Base-by-base conservation (phyloP, 2,329 filamentous ascomycete species). In the Neonectria sp. region DNA sequence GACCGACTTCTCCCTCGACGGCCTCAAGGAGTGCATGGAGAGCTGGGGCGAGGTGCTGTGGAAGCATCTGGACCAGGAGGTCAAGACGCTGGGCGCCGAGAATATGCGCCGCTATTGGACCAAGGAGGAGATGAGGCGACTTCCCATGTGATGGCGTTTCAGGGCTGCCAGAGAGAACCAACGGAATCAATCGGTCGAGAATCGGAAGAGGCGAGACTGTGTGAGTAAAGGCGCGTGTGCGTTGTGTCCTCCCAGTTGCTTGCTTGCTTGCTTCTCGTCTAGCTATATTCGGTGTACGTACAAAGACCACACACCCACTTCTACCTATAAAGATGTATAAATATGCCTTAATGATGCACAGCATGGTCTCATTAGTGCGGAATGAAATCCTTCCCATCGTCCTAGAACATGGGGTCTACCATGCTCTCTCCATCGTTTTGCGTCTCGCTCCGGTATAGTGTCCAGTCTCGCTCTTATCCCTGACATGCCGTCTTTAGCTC, bases 31-130 rank as follows among this genome's bases (percentile, higher is more conserved):
- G 40, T 86, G 93, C 75, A 91, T 97, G 90, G 93, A 97, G 79
- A 80, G 80, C 5, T 97, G 95, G 89, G 93, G 93, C 12, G 84
- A 85, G 11, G 93, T 97, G 69, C 79, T 97, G 55, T 95, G 94
- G 93, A 84, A 83, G 76, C 95, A 97, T 85, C 82, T 97, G 67
- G 93, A 96, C 75, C 91, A 95, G 74, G 95, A 97, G 85, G 94
- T 97, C 8, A 83, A 86, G 79, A 88, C 92, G 71, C 80, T 97
- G 35, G 89, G 91, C 2, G 94, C 94, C 51, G 93, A 96, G 79
- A 97, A 95, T 78, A 97, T 97, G 95, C 86, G 93, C 73, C 89
- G 86, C 80, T 95, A 93, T 80, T 97, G 93, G 93, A 92, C 86
- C 0, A 73, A 90, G 67, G 89, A 93, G 53, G 95, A 97, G 85